A percentile compares a stretch with the other conserved stretches of the same genome.
Evolutionary conservation across 1,284 basidiomycete species (phyloP).

Genomic region (Cryptococcus sp.): DNA sequence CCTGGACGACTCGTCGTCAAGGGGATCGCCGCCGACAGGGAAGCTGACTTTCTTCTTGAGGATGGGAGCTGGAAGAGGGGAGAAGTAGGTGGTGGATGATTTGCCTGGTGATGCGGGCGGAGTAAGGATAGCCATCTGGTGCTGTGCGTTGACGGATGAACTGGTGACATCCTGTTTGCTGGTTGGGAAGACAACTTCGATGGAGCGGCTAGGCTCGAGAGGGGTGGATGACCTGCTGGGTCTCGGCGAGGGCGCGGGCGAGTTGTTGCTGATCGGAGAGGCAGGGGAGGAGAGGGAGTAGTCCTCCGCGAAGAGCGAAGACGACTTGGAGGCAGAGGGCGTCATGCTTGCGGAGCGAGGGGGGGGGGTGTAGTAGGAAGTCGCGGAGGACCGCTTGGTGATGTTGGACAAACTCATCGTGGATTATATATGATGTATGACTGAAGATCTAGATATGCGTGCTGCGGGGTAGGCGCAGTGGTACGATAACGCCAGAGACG

Average conservation of each 20-base stretch:
- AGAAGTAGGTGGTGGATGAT: conserved; percentile 8
- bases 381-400: not conserved
- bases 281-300: conserved; percentile 32
- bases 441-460: too few species aligned
- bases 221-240: not conserved
- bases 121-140: conserved; percentile 8
- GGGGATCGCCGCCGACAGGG: conserved; percentile 4
- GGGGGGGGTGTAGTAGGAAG: not conserved
- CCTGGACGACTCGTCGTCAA: conserved; percentile 8
- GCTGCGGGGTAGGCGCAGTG: too few species aligned
- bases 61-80: conserved; percentile 5
- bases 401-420: not conserved
- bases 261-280: conserved; percentile 13
- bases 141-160: not conserved
- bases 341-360: conserved; percentile 15
- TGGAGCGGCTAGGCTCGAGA: conserved; percentile 2
- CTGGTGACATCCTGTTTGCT: not conserved
- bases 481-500: too few species aligned
- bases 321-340: conserved; percentile 13
- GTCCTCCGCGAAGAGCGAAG: conserved; percentile 41
- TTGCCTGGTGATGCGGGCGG: conserved; percentile 17
- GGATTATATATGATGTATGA: too few species aligned
- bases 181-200: conserved; percentile 19
- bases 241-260: conserved; percentile 2
- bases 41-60: conserved; percentile 8